These are phyloP conservation scores for Ascoidea asiatica DNA, from an alignment of 805 yeast genomes.

Conservation along the genomic window DNA sequence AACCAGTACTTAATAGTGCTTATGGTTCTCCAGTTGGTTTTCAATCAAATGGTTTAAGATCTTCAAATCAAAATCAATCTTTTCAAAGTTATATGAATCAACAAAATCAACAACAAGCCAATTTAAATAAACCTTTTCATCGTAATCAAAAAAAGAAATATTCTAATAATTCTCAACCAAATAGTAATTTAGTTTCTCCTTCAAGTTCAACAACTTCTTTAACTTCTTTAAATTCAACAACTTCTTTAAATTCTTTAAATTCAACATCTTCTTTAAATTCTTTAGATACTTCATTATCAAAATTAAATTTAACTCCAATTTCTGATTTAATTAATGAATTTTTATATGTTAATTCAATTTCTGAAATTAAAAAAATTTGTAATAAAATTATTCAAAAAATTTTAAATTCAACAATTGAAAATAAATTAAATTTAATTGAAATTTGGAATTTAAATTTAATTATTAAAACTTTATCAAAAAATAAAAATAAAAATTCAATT, in stretches of 20 bases:
- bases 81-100: not conserved
- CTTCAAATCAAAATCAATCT: not conserved
- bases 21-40: not conserved
- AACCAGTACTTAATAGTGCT: not conserved
- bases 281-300: constrained; percentile 54
- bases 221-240: not conserved
- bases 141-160: too few relatives aligned
- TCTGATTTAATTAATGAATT: constrained; percentile 41
- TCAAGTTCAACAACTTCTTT: not conserved
- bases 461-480: constrained; percentile 50
- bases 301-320: constrained; percentile 53
- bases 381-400: constrained; percentile 33
- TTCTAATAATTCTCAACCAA: not conserved
- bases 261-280: constrained; percentile 67
- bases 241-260: constrained; percentile 24
- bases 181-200: too few relatives aligned
- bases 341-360: constrained; percentile 33
- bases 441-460: constrained; percentile 59
- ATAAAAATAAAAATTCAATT: constrained; percentile 66
- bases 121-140: not conserved
- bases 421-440: constrained; percentile 33
- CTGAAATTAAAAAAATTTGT: constrained; percentile 43
- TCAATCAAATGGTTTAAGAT: not conserved
- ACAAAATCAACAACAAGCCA: not conserved
- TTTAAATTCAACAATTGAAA: constrained; percentile 18